Base-by-base conservation (phyloP, 2,329 filamentous ascomycete genomes). In the Botrytis porri region DNA sequence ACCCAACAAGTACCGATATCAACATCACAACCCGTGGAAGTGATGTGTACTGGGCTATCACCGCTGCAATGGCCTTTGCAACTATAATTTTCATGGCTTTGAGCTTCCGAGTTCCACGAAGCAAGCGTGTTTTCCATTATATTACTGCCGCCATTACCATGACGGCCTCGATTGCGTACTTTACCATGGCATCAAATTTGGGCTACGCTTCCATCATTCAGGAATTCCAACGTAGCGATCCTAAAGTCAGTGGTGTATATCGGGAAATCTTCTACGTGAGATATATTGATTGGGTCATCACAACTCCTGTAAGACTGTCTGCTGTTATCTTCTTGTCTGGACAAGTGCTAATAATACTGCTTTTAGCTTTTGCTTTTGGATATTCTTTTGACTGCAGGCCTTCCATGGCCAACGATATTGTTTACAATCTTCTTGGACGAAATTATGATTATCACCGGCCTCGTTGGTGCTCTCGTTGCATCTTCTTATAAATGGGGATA, bases 401-500 rank as follows among this genome's bases (percentile, higher is more conserved):
- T 92, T 73, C 89, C 90, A 32, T 90, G 87, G 82, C 88, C 89
- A 0, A 90, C 88, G 1, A 88, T 92, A 41, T 78, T 91, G 57
- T 88, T 86, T 78, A 86, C 88, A 2, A 83, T 92, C 12, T 82
- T 92, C 8, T 84, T 91, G 4, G 89, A 91, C 75, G 83, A 87
- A 77, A 84, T 92, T 77, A 91, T 92, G 89, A 86, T 93, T 65
- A 82, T 92, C n/a, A 88, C 87, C 35, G 89, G 89, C 37, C 85
- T 92, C 9, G 85, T 92, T 29, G 90, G 91, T 41, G 89, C 90
- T 4, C 85, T 92, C 1, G 88, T 91, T 5, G 80, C 81, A 25
- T 88, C 86, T 14, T 83, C 82, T 3, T 93, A 92, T 83, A 93
- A 92, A 79, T 92, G 88, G 88, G 89, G 89, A 1, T 93, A 90